phyloP scores from a whole-genome alignment of 495 filamentous ascomycete species.

The Hypoxylon lenormandii region DNA sequence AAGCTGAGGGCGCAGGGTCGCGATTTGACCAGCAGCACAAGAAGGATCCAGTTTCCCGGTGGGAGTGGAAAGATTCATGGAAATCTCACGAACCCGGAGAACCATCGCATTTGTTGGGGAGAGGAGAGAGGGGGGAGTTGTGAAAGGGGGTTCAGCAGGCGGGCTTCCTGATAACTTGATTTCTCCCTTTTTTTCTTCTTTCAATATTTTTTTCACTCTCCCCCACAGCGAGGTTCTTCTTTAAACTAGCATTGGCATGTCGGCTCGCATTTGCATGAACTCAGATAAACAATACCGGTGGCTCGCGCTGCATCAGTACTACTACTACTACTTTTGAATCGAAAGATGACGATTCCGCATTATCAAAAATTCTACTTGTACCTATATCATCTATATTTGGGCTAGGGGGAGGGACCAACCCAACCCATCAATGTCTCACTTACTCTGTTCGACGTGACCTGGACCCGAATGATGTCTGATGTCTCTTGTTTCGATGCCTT shows the following conservation, averaged over 20 bases:
- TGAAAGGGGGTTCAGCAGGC: conserved; percentile 18
- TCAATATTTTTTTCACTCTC: conserved; percentile 27
- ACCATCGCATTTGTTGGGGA: conserved; percentile 32
- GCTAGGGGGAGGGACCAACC: no score
- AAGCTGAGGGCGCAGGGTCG: conserved; percentile 46
- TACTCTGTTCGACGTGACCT: not conserved
- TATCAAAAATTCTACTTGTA: conserved; percentile 20
- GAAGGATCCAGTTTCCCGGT: conserved; percentile 36
- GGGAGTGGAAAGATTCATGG: conserved; percentile 31
- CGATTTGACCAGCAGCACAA: conserved; percentile 44
- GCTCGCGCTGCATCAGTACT: conserved; percentile 51
- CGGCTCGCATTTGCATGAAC: conserved; percentile 48
- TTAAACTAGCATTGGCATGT: conserved; percentile 49
- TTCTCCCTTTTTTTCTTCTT: conserved; percentile 36
- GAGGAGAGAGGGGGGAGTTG: no score
- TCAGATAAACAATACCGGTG: conserved; percentile 53
- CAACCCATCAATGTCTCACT: conserved; percentile 14
- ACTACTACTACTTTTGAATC: conserved; percentile 15
- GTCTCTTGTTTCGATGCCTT: no score
- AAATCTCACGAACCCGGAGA: conserved; percentile 14
- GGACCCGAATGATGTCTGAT: no score
- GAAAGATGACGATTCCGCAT: conserved; percentile 30
- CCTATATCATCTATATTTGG: no score
- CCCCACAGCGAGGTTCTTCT: conserved; percentile 39
- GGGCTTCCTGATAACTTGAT: conserved; percentile 39